phyloP scores from a whole-genome alignment of 257 asterid genomes.

The Solanum okadae region DNA sequence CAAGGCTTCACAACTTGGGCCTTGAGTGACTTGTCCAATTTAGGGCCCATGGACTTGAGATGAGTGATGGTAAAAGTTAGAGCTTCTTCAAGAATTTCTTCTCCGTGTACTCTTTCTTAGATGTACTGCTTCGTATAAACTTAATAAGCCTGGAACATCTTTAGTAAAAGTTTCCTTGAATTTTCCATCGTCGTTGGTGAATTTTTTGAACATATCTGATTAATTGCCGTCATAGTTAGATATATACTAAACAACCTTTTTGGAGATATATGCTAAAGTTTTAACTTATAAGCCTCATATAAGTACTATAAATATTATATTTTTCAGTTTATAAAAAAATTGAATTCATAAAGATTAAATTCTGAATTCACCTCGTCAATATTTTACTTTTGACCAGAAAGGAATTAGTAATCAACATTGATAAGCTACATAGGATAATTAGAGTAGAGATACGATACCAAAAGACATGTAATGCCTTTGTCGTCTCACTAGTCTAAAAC shows the following conservation, averaged over 20 bases:
- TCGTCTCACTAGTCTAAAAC: conserved; percentile 13
- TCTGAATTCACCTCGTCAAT: no score
- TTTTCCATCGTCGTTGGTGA: neutral
- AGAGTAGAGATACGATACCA: neutral
- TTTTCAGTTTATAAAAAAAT: no score
- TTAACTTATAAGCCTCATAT: no score
- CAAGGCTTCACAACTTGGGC: neutral
- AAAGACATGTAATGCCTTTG: conserved; percentile 6
- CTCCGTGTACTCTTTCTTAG: neutral
- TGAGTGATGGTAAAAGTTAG: no score
- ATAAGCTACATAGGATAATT: no score
- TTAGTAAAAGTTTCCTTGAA: neutral
- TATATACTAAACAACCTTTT: no score
- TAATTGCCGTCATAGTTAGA: neutral
- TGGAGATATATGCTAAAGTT: no score
- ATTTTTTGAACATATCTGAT: conserved; percentile 1
- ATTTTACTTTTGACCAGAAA: no score
- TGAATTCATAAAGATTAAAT: no score
- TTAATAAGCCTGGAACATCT: neutral
- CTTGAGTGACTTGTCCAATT: no score
- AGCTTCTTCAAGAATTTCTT: conserved; percentile 1
- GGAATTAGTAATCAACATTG: neutral
- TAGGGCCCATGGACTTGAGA: no score
- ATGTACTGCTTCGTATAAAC: conserved; percentile 5
- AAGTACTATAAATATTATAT: no score